Evolutionary conservation across 2,329 filamentous ascomycete genomes (phyloP), one percentile per base, ranked within the genome.

Genomic region (Aspergillus ustus): DNA sequence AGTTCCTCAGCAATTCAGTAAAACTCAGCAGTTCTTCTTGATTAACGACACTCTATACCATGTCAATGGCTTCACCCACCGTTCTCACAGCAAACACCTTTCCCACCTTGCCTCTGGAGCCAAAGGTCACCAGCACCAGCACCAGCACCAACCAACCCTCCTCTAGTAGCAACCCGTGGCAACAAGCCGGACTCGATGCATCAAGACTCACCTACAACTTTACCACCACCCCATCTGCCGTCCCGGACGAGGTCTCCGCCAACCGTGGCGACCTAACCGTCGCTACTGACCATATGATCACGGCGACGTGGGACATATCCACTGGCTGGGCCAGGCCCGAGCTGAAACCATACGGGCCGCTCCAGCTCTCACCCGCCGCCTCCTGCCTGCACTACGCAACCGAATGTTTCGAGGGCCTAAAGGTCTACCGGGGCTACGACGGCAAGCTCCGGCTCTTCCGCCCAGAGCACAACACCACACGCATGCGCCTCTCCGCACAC

Each of bases 391-490:
- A 96, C 83, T 96, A 96, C 78, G 92, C 92, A 9, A 96, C 92
- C 52, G 90, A 94, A 78, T 96, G 92, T 77, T 96, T 96, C 80
- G 92, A 96, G 79, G 92, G 92, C 11, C 83, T 89, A 80, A 96
- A 96, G 79, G 86, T 87, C 50, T 86, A 87, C 75, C 88, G 86
- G 72, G 79, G 87, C 74, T 77, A 84, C 67, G 90, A 94, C 75
- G 89, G 89, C 70, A 85, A 84, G 70, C 83, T 93, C 58, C 88
- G 91, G 62, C 81, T 93, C 59, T 94, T 94, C 84, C 87, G 91
- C 19, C 89, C 90, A 0, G 81, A 88, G 67, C 84, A 86, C 72
- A 94, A 94, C 77, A 86, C 87, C 71, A 81, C 82, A 66, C 88
- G 91, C 34, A 40, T 40, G 34, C 13, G 34, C 34, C 34, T 40